Evolutionary conservation across 768 basidiomycete species (phyloP).

Genomic region (Lentinula lateritia): DNA sequence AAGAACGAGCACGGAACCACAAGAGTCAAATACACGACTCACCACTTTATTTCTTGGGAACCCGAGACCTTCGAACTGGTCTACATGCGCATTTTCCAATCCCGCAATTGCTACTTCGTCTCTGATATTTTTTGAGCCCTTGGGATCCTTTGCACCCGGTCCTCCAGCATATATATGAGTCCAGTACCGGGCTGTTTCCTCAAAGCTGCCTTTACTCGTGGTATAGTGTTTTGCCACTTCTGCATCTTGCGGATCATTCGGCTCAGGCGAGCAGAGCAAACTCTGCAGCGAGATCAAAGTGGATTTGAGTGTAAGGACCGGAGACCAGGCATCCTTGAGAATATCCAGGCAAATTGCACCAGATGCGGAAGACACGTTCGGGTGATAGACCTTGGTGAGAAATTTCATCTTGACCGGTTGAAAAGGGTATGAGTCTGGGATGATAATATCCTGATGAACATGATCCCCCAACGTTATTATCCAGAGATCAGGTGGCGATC

Average conservation of each 20-base stretch:
- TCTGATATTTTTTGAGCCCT: conserved; percentile 34
- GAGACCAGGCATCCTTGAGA: conserved; percentile 87
- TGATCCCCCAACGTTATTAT: conserved; percentile 3
- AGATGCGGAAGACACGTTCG: conserved; percentile 90
- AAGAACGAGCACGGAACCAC: neutral
- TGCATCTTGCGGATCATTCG: conserved; percentile 95
- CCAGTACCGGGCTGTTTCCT: conserved; percentile 93
- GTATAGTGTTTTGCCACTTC: conserved; percentile 97
- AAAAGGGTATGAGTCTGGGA: conserved; percentile 88
- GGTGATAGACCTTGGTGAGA: conserved; percentile 94
- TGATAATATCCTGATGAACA: conserved; percentile 71
- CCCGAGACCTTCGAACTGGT: conserved; percentile 77
- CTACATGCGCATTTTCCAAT: conserved; percentile 76
- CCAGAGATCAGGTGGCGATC: neutral
- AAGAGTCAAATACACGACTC: conserved; percentile 21
- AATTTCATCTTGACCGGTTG: conserved; percentile 99
- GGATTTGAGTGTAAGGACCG: conserved; percentile 92
- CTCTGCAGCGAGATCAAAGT: conserved; percentile 94
- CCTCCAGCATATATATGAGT: conserved; percentile 88
- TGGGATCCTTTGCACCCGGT: conserved; percentile 42
- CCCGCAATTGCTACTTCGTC: conserved; percentile 77
- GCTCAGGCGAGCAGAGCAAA: conserved; percentile 88
- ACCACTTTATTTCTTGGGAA: conserved; percentile 80
- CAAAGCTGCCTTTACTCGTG: conserved; percentile 81
- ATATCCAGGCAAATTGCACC: conserved; percentile 94